A percentile compares a stretch with the other conserved stretches of the same genome.
Evolutionary conservation across 2,329 filamentous ascomycete genomes (phyloP).

Genomic region (Fusarium torreyae): DNA sequence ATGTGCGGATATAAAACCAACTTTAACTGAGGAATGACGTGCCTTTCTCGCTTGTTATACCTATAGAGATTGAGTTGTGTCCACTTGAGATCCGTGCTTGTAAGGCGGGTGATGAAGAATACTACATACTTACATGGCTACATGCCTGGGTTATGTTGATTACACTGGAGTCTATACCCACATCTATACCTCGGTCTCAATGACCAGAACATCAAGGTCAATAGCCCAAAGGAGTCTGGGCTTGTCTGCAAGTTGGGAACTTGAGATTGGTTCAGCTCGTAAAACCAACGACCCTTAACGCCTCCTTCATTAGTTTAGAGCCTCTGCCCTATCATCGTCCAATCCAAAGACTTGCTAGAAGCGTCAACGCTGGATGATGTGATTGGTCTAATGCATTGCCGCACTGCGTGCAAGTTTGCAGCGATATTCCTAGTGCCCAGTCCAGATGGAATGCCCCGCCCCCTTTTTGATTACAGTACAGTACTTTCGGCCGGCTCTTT

Average conservation of each 20-base stretch:
- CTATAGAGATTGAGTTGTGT: conserved; percentile 27
- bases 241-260: background rate
- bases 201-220: background rate
- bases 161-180: conserved; percentile 19
- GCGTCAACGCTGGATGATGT: conserved; percentile 11
- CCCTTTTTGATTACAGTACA: conserved; percentile 27
- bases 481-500: conserved; percentile 4
- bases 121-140: background rate
- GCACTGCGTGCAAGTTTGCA: background rate
- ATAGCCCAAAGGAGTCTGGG: conserved; percentile 3
- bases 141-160: conserved; percentile 1
- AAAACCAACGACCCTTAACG: background rate
- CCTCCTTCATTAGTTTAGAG: conserved; percentile 22
- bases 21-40: conserved; percentile 22
- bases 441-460: conserved; percentile 22
- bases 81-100: conserved; percentile 31
- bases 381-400: conserved; percentile 20
- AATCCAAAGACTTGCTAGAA: conserved; percentile 32
- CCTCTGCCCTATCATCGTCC: conserved; percentile 11
- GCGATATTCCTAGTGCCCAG: conserved; percentile 1
- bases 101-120: conserved; percentile 23
- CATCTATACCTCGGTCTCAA: conserved; percentile 2
- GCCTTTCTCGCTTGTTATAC: conserved; percentile 32
- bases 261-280: background rate
- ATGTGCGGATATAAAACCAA: conserved; percentile 10